Evolutionary conservation across 139 green algal genomes (phyloP).

Genomic region (Parachlorella kessleri): DNA sequence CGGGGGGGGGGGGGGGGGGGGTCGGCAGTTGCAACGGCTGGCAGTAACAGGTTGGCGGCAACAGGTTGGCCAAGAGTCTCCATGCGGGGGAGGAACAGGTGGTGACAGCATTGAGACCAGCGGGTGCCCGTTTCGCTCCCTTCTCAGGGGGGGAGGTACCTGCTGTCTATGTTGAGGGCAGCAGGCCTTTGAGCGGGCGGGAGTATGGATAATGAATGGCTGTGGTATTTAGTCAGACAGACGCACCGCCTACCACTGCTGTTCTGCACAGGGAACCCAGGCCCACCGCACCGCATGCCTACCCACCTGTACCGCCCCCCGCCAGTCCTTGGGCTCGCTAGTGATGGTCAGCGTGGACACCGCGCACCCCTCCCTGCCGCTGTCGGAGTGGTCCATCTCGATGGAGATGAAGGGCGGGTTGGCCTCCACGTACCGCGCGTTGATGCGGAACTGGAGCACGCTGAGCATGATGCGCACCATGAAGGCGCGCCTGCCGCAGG

Average conservation of each 20-base stretch:
- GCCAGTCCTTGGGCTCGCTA: slow-evolving; percentile 90
- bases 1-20: background rate
- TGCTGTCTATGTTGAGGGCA: background rate
- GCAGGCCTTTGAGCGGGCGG: background rate
- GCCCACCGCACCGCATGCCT: no score
- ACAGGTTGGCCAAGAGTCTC: background rate
- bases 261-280: no score
- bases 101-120: no score
- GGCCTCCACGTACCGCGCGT: slow-evolving; percentile 63
- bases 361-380: slow-evolving; percentile 85
- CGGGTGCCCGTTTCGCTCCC: no score
- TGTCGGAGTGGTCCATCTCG: slow-evolving; percentile 39
- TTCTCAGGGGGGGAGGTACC: no score
- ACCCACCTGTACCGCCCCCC: slow-evolving; percentile 62
- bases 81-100: background rate
- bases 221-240: no score
- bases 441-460: slow-evolving; percentile 93
- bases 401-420: slow-evolving; percentile 86
- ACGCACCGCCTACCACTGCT: no score
- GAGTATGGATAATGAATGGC: no score
- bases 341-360: slow-evolving; percentile 96
- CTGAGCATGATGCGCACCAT: slow-evolving; percentile 91
- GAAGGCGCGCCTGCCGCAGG: slow-evolving; percentile 62
- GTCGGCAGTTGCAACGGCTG: background rate
- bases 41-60: background rate